A percentile compares a stretch with the other conserved stretches of the same genome.
These are phyloP conservation scores for Solanum lignicaule DNA, from an alignment of 257 asterid genomes.

Conservation along the genomic window DNA sequence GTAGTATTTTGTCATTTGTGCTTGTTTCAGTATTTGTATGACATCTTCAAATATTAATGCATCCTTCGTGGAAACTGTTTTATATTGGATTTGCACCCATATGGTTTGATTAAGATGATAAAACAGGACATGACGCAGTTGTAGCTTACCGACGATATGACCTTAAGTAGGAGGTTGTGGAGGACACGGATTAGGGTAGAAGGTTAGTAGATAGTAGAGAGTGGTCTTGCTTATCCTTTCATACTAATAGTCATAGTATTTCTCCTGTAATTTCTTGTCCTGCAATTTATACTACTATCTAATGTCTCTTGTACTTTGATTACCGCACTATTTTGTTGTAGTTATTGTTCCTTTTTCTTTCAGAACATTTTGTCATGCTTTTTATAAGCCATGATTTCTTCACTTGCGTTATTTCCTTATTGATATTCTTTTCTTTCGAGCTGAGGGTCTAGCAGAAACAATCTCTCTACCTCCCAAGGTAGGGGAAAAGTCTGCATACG, in stretches of 20 bases:
- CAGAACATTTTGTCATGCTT: neutral
- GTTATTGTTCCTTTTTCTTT: neutral
- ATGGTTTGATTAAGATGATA: neutral
- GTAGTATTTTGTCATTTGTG: neutral
- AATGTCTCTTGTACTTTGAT: neutral
- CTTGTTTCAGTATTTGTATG: neutral
- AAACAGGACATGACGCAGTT: neutral
- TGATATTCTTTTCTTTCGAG: no score
- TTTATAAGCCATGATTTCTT: no score
- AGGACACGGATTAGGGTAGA: no score
- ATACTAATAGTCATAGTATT: neutral
- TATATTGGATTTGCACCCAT: neutral
- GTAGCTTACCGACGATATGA: neutral
- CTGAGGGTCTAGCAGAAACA: no score
- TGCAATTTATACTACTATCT: neutral
- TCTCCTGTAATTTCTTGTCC: neutral
- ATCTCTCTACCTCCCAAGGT: no score
- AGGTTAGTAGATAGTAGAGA: neutral
- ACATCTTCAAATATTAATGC: neutral
- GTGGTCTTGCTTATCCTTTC: neutral
- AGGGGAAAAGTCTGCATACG: no score
- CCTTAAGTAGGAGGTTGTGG: neutral
- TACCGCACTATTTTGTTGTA: neutral
- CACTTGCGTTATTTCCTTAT: no score
- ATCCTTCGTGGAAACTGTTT: neutral